A percentile compares a stretch with the other conserved stretches of the same genome.
These are phyloP conservation scores for Curvularia verruculosa DNA, from an alignment of 2,329 filamentous ascomycete genomes.

Conservation along the genomic window DNA sequence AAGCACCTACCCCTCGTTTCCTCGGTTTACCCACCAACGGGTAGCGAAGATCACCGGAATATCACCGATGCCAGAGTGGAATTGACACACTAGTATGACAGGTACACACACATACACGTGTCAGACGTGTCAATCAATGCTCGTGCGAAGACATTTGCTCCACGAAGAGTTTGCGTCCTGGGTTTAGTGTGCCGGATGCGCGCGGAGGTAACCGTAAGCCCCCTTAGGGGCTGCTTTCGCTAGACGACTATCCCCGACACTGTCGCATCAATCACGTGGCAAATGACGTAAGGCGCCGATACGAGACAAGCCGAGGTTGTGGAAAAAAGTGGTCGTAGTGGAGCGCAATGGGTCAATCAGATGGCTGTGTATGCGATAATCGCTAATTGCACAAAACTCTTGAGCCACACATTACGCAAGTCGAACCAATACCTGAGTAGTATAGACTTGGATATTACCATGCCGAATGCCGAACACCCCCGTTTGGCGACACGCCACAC, in stretches of 20 bases:
- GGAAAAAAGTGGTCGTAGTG: background rate
- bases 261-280: background rate
- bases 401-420: background rate
- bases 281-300: background rate
- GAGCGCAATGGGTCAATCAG: background rate
- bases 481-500: too few species aligned
- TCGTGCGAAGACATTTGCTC: background rate
- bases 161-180: background rate
- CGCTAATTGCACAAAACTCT: background rate
- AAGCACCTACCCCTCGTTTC: constrained; percentile 4
- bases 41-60: constrained; percentile 11
- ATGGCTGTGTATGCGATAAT: background rate
- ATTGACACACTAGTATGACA: background rate
- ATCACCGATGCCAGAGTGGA: constrained; percentile 7
- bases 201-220: background rate
- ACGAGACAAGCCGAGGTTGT: background rate
- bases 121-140: background rate
- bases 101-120: constrained; percentile 9
- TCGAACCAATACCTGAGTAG: too few species aligned
- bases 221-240: background rate
- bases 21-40: constrained; percentile 1
- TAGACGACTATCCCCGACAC: background rate
- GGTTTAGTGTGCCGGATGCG: background rate
- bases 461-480: too few species aligned
- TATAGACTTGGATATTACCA: too few species aligned